Conservation (phyloP, 495 filamentous ascomycete genomes). For the Cairneyella variabilis region DNA sequence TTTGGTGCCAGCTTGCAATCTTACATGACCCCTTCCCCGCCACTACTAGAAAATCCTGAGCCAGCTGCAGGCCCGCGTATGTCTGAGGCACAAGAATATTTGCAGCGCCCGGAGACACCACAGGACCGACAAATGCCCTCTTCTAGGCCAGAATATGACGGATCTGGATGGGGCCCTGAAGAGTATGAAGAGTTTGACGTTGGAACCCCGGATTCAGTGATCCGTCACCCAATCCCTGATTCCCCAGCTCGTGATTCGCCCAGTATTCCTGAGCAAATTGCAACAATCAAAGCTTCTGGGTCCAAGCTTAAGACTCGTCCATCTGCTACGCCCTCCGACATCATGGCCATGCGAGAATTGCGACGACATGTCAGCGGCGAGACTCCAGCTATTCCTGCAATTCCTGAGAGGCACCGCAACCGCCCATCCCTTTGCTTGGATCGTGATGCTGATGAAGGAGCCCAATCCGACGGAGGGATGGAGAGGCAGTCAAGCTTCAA, state of each 20-base stretch:
- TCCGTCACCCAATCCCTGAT: slow-evolving; percentile 62
- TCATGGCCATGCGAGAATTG: slow-evolving; percentile 81
- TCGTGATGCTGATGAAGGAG: slow-evolving; percentile 31
- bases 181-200: slow-evolving; percentile 56
- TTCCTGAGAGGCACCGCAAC: slow-evolving; percentile 55
- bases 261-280: slow-evolving; percentile 73
- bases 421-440: slow-evolving; percentile 38
- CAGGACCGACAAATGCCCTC: slow-evolving; percentile 45
- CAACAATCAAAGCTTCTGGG: slow-evolving; percentile 84
- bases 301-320: slow-evolving; percentile 86
- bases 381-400: slow-evolving; percentile 48
- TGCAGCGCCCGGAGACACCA: slow-evolving; percentile 61
- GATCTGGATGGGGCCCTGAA: slow-evolving; percentile 49
- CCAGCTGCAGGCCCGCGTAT: slow-evolving; percentile 25
- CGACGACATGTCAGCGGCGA: slow-evolving; percentile 79
- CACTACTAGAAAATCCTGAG: slow-evolving; percentile 28
- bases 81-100: slow-evolving; percentile 45
- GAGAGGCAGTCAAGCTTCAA: slow-evolving; percentile 54
- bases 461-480: slow-evolving; percentile 34
- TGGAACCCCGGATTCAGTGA: slow-evolving; percentile 90
- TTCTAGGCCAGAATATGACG: slow-evolving; percentile 46
- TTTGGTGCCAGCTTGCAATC: slow-evolving; percentile 47
- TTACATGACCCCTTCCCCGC: slow-evolving; percentile 52
- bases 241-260: slow-evolving; percentile 48
- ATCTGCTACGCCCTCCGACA: slow-evolving; percentile 80